Evolutionary conservation across 192 early-diverging fungal genomes (phyloP).

Genomic region (Coemansia brasiliensis): DNA sequence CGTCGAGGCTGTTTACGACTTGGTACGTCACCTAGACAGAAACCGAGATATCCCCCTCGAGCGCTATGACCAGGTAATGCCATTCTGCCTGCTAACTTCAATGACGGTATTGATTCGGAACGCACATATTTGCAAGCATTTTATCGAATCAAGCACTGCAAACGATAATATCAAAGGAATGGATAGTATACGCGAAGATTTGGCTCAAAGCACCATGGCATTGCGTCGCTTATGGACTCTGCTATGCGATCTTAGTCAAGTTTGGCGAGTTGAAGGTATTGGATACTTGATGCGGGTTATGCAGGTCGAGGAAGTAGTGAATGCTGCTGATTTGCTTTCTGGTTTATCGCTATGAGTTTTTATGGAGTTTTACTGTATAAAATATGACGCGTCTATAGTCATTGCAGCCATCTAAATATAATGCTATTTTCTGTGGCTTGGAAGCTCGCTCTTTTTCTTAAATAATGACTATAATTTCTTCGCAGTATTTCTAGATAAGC

Average conservation of each 20-base stretch:
- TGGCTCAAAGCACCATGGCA: conserved; percentile 2
- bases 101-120: conserved; percentile 41
- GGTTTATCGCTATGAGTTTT: conserved; percentile 13
- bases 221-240: conserved; percentile 34
- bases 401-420: too few species aligned
- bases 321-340: conserved; percentile 41
- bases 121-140: conserved; percentile 20
- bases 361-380: too few species aligned
- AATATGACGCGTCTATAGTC: too few species aligned
- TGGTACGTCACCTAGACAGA: conserved; percentile 18
- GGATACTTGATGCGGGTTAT: conserved; percentile 35
- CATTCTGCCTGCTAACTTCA: conserved; percentile 29
- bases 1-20: conserved; percentile 24
- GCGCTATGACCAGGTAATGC: conserved; percentile 43
- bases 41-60: conserved; percentile 36
- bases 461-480: too few species aligned
- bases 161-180: neutral
- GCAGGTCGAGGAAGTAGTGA: conserved; percentile 45
- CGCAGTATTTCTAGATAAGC: too few species aligned
- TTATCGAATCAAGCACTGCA: conserved; percentile 4
- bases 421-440: too few species aligned
- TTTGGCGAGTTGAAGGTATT: conserved; percentile 32
- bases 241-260: conserved; percentile 25
- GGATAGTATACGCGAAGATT: conserved; percentile 3
- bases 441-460: too few species aligned